These are phyloP conservation scores for Leptosphaerulina australis DNA, from an alignment of 2,329 filamentous ascomycete species.

Conservation along the genomic window DNA sequence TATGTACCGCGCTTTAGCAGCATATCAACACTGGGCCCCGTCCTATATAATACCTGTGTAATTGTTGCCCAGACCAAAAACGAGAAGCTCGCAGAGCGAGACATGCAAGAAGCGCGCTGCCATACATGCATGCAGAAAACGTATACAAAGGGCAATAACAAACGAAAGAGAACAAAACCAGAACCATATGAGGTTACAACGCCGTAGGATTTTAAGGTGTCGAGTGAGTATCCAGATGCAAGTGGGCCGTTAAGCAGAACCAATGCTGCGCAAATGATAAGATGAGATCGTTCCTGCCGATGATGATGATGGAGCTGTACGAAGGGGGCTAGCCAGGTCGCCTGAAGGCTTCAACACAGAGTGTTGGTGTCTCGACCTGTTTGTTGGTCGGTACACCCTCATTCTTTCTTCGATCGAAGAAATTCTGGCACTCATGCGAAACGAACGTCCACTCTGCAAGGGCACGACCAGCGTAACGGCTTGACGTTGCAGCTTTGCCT, in stretches of 20 bases:
- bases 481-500: conserved; percentile 49
- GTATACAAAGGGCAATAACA: conserved; percentile 17
- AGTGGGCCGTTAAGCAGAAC: conserved; percentile 19
- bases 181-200: conserved; percentile 4
- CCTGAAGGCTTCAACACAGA: conserved; percentile 68
- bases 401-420: conserved; percentile 74
- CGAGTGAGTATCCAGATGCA: conserved; percentile 17
- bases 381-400: conserved; percentile 72
- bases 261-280: conserved; percentile 12
- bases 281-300: conserved; percentile 33
- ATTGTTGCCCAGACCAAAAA: neutral
- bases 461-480: conserved; percentile 71
- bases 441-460: conserved; percentile 80
- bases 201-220: conserved; percentile 10
- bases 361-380: conserved; percentile 71
- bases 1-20: conserved; percentile 14
- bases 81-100: conserved; percentile 5
- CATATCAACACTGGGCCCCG: conserved; percentile 17
- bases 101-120: conserved; percentile 38
- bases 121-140: conserved; percentile 27
- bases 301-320: conserved; percentile 7
- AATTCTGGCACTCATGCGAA: conserved; percentile 79
- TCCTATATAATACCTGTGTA: conserved; percentile 9
- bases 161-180: conserved; percentile 10
- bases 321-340: conserved; percentile 45